Percentiles rank a stretch among this genome's conserved stretches.
Evolutionary conservation across 306 rosid genomes (phyloP).

Genomic region (Amphicarpaea edgeworthii): DNA sequence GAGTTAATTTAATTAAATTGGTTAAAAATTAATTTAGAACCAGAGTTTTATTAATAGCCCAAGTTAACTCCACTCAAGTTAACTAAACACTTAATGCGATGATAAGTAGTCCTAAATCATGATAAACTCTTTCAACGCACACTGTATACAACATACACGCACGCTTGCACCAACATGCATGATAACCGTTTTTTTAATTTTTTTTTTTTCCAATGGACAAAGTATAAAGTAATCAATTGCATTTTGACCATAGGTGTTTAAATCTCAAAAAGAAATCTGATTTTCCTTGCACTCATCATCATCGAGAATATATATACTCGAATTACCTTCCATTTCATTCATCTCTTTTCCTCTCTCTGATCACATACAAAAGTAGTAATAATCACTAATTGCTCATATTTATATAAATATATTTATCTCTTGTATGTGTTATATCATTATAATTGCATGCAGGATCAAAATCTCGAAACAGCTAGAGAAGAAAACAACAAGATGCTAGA

Average conservation of each 20-base stretch:
- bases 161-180: background rate
- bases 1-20: no score
- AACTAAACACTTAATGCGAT: background rate
- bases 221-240: slow-evolving; percentile 16
- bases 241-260: background rate
- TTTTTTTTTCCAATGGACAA: slow-evolving; percentile 17
- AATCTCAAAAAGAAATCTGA: background rate
- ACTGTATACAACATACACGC: no score
- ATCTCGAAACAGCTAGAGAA: slow-evolving; percentile 3
- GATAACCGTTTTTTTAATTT: background rate
- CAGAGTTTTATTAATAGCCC: background rate
- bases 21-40: background rate
- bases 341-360: background rate
- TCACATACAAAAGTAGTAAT: background rate
- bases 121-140: background rate
- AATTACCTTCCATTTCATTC: slow-evolving; percentile 2
- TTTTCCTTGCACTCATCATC: background rate
- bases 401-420: background rate
- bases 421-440: background rate
- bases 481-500: slow-evolving; percentile 23
- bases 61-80: background rate
- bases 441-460: slow-evolving; percentile 37
- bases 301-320: background rate
- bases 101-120: background rate
- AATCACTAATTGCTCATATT: background rate